Base-by-base conservation (phyloP, 192 early-diverging fungal genomes). In the Chytriomyces sp. region DNA sequence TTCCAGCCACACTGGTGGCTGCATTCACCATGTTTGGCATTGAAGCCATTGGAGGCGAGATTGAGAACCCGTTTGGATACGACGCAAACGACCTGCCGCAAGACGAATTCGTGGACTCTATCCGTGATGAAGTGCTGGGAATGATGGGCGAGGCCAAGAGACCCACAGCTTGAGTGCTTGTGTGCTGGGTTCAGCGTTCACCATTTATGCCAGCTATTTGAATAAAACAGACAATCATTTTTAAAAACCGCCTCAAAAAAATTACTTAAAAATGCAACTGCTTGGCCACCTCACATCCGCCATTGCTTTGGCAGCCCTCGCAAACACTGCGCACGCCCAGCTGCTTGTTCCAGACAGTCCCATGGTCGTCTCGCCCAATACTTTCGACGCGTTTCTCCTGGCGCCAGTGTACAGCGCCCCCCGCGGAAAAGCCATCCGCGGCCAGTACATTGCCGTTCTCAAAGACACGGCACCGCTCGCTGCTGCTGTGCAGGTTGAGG, bases 41-140 rank as follows among this genome's bases (percentile, higher is more conserved):
- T 63, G 91, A 95, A 65, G 82, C 83, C 10, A 96, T 97, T 69
- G 95, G 93, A 26, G 86, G 86, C 18, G 93, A 96, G 83, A 96
- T 98, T 67, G 95, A 98, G 84, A 96, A 97, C 79, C 95, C 95
- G 9, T 96, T 97, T 79, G 93, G 93, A 46, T 86, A 89, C 75
- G 77, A 78, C 60, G 69, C 69, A 45, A 78, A 78, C 62, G 77
- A 75, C 35, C 64, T 76, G 13, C 74, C 74, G 7, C 74, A 76
- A 59, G 74, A 76, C 53, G 47, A 76, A 35, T 76, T 66, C 50
- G 44, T 44, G 24, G 74, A 76, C 24, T 11, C 45, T 16, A 76
- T 76, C 50, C 50, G 64, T 16, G 74, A 76, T 28, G 74, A 76
- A 64, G 64, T 76, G 3, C 24, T 50, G 16, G 26, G 45, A 23